Percentiles rank a stretch among this genome's conserved stretches.
Evolutionary conservation across 2,329 filamentous ascomycete genomes (phyloP).

Genomic region (Hortaea sp.): DNA sequence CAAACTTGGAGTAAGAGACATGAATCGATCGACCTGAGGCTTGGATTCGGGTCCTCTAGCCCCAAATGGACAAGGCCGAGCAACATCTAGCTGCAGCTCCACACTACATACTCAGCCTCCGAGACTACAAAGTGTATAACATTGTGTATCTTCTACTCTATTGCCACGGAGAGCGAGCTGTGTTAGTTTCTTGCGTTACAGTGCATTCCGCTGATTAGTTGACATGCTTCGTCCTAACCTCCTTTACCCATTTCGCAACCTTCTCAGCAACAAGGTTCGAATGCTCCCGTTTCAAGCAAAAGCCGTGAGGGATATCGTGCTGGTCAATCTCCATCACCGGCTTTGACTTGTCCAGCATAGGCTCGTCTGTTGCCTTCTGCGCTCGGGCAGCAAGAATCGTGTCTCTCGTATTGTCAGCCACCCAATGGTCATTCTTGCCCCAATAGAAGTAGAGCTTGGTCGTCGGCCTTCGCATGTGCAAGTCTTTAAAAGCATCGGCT

Average conservation of each 20-base stretch:
- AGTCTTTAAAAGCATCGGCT: not conserved
- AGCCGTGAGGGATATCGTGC: slow-evolving; percentile 47
- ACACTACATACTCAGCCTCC: no score
- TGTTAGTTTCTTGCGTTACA: no score
- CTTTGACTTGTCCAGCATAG: slow-evolving; percentile 16
- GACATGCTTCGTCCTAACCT: not conserved
- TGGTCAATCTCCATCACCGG: slow-evolving; percentile 47
- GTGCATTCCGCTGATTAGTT: no score
- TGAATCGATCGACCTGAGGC: no score
- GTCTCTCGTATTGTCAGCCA: slow-evolving; percentile 48
- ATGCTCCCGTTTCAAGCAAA: slow-evolving; percentile 38
- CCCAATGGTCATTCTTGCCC: slow-evolving; percentile 51
- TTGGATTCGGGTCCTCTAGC: no score
- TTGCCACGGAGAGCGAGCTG: no score
- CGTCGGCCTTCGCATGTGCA: slow-evolving; percentile 19
- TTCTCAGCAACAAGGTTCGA: slow-evolving; percentile 41
- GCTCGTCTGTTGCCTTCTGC: slow-evolving; percentile 5
- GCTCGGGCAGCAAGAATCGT: slow-evolving; percentile 38
- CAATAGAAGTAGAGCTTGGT: slow-evolving; percentile 49
- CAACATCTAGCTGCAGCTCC: no score
- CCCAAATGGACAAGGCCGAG: no score
- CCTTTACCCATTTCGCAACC: slow-evolving; percentile 30
- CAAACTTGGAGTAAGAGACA: no score
- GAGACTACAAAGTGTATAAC: no score
- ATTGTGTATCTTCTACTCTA: no score